Evolutionary conservation across 2,329 filamentous ascomycete species (phyloP).

Genomic region (Pezicula carpinea): DNA sequence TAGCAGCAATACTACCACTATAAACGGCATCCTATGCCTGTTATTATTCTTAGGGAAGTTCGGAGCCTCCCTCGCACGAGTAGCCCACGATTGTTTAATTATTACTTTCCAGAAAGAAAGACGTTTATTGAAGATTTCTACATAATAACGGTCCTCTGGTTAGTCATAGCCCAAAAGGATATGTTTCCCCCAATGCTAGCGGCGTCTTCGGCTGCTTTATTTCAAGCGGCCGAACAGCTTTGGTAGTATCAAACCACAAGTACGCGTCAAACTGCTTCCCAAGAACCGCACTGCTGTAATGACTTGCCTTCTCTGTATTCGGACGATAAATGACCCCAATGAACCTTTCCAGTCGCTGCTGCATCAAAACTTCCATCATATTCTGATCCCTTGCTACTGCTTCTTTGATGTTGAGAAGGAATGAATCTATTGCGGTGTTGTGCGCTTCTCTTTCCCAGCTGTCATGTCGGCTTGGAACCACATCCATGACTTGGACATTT

Average conservation of each 20-base stretch:
- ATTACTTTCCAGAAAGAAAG: too few relatives aligned
- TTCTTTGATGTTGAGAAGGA: conserved; percentile 41
- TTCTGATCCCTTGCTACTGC: conserved; percentile 2
- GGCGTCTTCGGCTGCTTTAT: conserved; percentile 3
- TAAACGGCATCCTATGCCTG: too few relatives aligned
- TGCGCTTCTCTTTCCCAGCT: conserved; percentile 47
- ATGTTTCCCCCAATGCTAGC: conserved; percentile 2
- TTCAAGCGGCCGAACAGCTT: conserved; percentile 1
- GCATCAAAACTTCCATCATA: too few relatives aligned
- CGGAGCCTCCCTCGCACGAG: too few relatives aligned
- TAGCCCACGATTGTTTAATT: too few relatives aligned
- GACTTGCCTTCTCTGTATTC: background rate
- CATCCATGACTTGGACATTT: conserved; percentile 44
- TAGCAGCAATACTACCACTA: background rate
- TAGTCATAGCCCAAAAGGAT: background rate
- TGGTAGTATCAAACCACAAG: conserved; percentile 1
- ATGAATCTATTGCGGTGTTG: conserved; percentile 37
- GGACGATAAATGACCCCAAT: too few relatives aligned
- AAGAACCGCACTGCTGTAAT: conserved; percentile 2
- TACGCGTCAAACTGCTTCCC: conserved; percentile 4
- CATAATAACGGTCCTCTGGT: too few relatives aligned
- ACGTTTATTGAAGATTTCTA: too few relatives aligned
- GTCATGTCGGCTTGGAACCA: conserved; percentile 39
- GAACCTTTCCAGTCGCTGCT: too few relatives aligned
- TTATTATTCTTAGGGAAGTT: too few relatives aligned